These are phyloP conservation scores for Peterozyma xylosa DNA, from an alignment of 805 yeast genomes.

Conservation along the genomic window DNA sequence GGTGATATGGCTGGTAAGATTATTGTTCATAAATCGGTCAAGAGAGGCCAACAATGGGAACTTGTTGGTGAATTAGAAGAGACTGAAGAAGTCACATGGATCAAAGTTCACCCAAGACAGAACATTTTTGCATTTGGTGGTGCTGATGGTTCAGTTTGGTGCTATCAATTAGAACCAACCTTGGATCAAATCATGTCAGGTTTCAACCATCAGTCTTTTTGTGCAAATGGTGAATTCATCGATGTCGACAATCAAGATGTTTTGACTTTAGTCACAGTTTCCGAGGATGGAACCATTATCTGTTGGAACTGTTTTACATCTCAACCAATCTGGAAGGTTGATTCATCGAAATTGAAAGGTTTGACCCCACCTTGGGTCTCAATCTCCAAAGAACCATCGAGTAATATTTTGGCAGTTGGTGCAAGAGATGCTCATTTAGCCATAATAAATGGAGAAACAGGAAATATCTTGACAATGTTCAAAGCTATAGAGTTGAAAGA, in stretches of 20 bases:
- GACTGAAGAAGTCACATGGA: constrained; percentile 86
- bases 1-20: constrained; percentile 95
- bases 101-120: constrained; percentile 70
- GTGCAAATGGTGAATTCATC: constrained; percentile 74
- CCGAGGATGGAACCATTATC: constrained; percentile 82
- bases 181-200: constrained; percentile 72
- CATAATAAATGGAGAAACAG: constrained; percentile 69
- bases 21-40: constrained; percentile 60
- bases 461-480: constrained; percentile 59
- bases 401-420: constrained; percentile 65
- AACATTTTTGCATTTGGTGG: constrained; percentile 86
- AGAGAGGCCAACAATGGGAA: constrained; percentile 82
- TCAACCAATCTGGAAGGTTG: constrained; percentile 58
- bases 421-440: constrained; percentile 82
- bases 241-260: constrained; percentile 49
- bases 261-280: constrained; percentile 61
- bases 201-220: constrained; percentile 72
- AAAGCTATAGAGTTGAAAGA: constrained; percentile 54
- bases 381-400: constrained; percentile 41
- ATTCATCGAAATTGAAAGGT: constrained; percentile 63
- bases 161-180: constrained; percentile 63
- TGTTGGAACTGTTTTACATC: constrained; percentile 87
- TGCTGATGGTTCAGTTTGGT: constrained; percentile 91
- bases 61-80: constrained; percentile 67
- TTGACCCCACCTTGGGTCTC: constrained; percentile 86